Percentiles rank a stretch among this genome's conserved stretches.
Conservation (phyloP, 768 basidiomycete genomes). For the Coprinopsis sp. region DNA sequence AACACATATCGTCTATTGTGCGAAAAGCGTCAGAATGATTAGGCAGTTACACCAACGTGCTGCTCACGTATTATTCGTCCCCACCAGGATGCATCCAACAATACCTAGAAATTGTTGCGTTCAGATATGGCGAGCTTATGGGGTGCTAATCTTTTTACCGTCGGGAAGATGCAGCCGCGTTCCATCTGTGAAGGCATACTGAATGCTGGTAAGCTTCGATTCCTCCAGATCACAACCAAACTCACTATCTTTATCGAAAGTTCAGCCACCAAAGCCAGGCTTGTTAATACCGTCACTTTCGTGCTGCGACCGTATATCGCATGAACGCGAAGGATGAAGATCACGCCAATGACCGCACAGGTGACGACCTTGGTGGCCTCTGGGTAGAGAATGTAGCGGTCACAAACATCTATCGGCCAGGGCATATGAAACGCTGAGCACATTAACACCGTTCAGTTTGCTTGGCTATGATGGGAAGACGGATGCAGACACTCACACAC, state of each 20-base stretch:
- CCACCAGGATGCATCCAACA: conserved; percentile 33
- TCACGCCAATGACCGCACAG: conserved; percentile 27
- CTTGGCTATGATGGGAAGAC: not conserved
- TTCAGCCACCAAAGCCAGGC: conserved; percentile 20
- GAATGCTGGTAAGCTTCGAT: not conserved
- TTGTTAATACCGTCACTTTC: conserved; percentile 17
- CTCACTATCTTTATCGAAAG: conserved; percentile 31
- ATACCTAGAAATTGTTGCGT: conserved; percentile 19
- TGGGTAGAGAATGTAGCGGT: conserved; percentile 31
- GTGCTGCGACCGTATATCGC: conserved; percentile 27
- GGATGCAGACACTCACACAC: conserved; percentile 11
- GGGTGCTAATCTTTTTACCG: conserved; percentile 16
- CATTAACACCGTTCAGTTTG: not conserved
- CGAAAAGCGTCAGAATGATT: not conserved
- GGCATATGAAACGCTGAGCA: conserved; percentile 28
- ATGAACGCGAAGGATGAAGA: conserved; percentile 26
- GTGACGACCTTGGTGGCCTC: conserved; percentile 33
- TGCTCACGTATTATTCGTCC: conserved; percentile 24
- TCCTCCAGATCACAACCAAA: not conserved
- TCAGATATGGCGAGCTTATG: no score
- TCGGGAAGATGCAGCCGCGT: conserved; percentile 26
- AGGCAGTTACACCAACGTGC: no score
- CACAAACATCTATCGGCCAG: conserved; percentile 30
- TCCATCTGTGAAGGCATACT: conserved; percentile 37
- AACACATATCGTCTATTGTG: conserved; percentile 26